These are phyloP conservation scores for Lasiosphaeris hirsuta DNA, from an alignment of 495 filamentous ascomycete species.

Conservation along the genomic window DNA sequence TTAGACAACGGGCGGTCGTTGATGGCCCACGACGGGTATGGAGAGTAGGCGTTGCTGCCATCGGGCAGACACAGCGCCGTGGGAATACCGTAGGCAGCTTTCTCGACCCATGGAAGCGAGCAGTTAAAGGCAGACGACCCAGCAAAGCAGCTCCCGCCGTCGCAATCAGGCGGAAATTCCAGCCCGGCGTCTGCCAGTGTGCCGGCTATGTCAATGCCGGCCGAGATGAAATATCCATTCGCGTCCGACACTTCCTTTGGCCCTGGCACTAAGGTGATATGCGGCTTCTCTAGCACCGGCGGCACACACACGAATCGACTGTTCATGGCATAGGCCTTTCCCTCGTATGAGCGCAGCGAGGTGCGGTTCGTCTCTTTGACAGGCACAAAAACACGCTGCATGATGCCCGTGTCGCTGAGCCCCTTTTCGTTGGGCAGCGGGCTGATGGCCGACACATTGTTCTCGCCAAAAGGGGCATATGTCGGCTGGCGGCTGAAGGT, in stretches of 20 bases:
- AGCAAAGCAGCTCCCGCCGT: background rate
- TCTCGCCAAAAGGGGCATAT: slow-evolving; percentile 16
- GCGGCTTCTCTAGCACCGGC: background rate
- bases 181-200: background rate
- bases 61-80: background rate
- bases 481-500: slow-evolving; percentile 3
- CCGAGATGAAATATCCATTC: background rate
- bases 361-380: slow-evolving; percentile 11
- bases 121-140: background rate
- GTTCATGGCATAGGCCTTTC: slow-evolving; percentile 10
- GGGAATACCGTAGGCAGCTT: background rate
- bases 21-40: background rate
- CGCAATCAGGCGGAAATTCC: background rate
- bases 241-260: background rate
- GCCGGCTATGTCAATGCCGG: background rate
- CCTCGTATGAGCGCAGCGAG: slow-evolving; percentile 11
- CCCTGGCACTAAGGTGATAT: background rate
- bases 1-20: background rate
- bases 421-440: slow-evolving; percentile 8
- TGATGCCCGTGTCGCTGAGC: slow-evolving; percentile 17
- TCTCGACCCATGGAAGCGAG: background rate
- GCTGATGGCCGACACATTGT: slow-evolving; percentile 1
- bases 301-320: slow-evolving; percentile 14
- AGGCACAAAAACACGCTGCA: slow-evolving; percentile 18
- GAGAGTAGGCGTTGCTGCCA: background rate